Percentiles rank a stretch among this genome's conserved stretches.
Conservation (phyloP, 2,329 filamentous ascomycete genomes). For the Lecanicillium sp. region DNA sequence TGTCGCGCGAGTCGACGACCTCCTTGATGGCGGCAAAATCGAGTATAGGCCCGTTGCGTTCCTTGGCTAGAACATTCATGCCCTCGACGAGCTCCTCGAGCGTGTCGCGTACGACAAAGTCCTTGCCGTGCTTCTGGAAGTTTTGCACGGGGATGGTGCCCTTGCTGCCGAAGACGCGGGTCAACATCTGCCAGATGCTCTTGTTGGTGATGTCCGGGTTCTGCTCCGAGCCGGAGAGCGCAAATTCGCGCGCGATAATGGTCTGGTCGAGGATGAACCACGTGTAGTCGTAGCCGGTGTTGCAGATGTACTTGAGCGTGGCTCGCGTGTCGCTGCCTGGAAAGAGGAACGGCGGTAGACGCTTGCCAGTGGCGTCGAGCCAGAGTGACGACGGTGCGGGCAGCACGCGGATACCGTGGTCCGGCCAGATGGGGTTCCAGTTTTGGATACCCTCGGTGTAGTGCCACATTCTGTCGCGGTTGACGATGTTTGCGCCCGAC, state of each 20-base stretch:
- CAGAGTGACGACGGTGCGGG: slow-evolving; percentile 57
- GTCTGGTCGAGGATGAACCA: slow-evolving; percentile 56
- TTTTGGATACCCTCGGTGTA: slow-evolving; percentile 58
- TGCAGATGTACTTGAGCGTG: slow-evolving; percentile 54
- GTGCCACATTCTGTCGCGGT: slow-evolving; percentile 61
- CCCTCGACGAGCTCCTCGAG: slow-evolving; percentile 48
- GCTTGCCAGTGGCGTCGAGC: slow-evolving; percentile 54
- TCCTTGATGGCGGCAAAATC: slow-evolving; percentile 38
- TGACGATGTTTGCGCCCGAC: slow-evolving; percentile 50
- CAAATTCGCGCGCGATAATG: slow-evolving; percentile 57
- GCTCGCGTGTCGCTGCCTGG: slow-evolving; percentile 52
- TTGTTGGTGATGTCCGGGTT: slow-evolving; percentile 56
- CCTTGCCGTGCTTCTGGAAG: slow-evolving; percentile 52
- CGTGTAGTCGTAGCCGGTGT: slow-evolving; percentile 55
- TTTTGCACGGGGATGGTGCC: slow-evolving; percentile 51
- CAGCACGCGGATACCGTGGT: slow-evolving; percentile 54
- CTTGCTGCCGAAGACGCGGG: slow-evolving; percentile 44
- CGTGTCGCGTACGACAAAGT: slow-evolving; percentile 54
- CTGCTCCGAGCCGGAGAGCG: slow-evolving; percentile 57
- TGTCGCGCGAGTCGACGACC: slow-evolving; percentile 47
- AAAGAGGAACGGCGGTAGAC: slow-evolving; percentile 50
- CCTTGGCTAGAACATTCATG: slow-evolving; percentile 51
- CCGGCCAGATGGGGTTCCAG: slow-evolving; percentile 57
- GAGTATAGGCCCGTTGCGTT: slow-evolving; percentile 41
- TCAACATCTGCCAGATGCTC: slow-evolving; percentile 46